A percentile compares a stretch with the other conserved stretches of the same genome.
phyloP scores from a whole-genome alignment of 495 filamentous ascomycete species.

The Aspergillus sparsus region DNA sequence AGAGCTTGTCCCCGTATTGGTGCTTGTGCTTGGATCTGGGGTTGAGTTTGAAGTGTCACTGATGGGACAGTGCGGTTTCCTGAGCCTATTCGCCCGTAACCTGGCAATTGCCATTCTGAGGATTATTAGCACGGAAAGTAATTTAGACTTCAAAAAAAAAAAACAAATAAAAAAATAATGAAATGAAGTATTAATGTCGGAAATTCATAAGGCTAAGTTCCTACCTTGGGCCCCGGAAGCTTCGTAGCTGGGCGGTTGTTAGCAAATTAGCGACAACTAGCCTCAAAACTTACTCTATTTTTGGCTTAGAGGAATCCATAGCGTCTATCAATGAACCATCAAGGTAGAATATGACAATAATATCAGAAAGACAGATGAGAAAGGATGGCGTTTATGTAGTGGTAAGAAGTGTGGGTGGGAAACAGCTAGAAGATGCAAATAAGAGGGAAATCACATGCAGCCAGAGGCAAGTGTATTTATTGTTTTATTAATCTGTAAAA shows the following conservation, averaged over 20 bases:
- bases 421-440: too few relatives aligned
- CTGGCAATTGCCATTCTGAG: conserved; percentile 28
- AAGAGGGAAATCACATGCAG: too few relatives aligned
- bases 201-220: not conserved
- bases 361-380: too few relatives aligned
- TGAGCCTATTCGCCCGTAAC: conserved; percentile 16
- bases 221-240: conserved; percentile 29
- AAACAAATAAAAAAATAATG: too few relatives aligned
- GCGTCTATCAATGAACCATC: too few relatives aligned
- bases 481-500: too few relatives aligned
- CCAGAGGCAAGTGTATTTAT: too few relatives aligned
- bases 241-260: conserved; percentile 23
- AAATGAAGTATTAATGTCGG: too few relatives aligned
- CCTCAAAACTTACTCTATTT: conserved; percentile 23
- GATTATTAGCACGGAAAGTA: not conserved
- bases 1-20: not conserved
- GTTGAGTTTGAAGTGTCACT: not conserved
- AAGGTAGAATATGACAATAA: too few relatives aligned
- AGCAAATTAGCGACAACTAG: conserved; percentile 3
- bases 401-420: too few relatives aligned
- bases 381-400: too few relatives aligned
- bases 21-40: not conserved
- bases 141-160: too few relatives aligned
- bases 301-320: not conserved
- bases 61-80: conserved; percentile 3